Evolutionary conservation across 1,284 basidiomycete genomes (phyloP).

Genomic region (Malassezia furfur): DNA sequence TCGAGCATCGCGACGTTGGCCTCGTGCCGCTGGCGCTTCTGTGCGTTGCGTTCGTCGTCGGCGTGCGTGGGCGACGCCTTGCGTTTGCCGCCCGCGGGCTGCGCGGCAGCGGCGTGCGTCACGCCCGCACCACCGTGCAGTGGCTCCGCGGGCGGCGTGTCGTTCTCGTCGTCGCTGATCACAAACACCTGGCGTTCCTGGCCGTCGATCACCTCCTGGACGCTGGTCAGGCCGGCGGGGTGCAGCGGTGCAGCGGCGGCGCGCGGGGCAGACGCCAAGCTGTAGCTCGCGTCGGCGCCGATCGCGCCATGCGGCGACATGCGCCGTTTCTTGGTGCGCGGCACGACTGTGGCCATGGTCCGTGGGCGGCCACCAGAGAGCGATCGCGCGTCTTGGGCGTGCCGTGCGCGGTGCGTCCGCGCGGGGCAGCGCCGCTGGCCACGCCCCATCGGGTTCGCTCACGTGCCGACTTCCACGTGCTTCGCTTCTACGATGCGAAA

Average conservation of each 20-base stretch:
- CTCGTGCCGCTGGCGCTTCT: slow-evolving; percentile 15
- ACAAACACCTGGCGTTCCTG: slow-evolving; percentile 14
- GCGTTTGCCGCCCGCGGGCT: slow-evolving; percentile 1
- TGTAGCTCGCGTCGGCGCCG: no score
- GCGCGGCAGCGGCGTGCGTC: neutral
- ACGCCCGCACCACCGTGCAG: neutral
- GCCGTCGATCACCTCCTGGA: slow-evolving; percentile 15
- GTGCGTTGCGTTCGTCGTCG: neutral
- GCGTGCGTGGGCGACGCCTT: neutral
- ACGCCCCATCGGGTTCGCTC: neutral
- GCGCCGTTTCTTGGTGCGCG: slow-evolving; percentile 17
- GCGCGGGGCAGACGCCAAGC: no score
- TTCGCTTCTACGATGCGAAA: slow-evolving; percentile 5
- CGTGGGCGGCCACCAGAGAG: neutral
- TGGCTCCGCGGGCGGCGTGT: slow-evolving; percentile 8
- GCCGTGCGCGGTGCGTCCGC: neutral
- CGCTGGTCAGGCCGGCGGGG: neutral
- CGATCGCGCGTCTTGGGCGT: no score
- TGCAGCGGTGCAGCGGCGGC: no score
- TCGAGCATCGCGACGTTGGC: neutral
- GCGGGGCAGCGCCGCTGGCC: neutral
- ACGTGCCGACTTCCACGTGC: slow-evolving; percentile 1
- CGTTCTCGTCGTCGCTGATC: slow-evolving; percentile 16
- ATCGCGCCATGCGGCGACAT: neutral
- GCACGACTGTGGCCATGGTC: slow-evolving; percentile 16